Evolutionary conservation across 257 asterid species (phyloP).

Genomic region (Fraxinus anomala): DNA sequence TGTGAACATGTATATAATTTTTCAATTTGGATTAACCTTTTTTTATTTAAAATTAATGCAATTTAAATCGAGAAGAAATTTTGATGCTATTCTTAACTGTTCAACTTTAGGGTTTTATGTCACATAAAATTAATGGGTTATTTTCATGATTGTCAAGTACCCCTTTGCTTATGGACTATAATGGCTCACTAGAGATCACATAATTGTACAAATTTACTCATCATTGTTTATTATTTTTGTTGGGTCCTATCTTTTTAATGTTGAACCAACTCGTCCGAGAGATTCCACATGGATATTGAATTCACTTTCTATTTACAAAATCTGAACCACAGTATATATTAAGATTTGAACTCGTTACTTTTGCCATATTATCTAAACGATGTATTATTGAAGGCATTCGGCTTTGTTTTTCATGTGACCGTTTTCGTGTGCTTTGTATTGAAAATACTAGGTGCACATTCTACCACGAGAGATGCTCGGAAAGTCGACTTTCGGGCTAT

Average conservation of each 20-base stretch:
- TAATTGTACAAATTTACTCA: too few species aligned
- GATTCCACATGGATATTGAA: neutral
- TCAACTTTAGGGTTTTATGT: neutral
- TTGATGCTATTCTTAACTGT: neutral
- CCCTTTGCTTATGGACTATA: neutral
- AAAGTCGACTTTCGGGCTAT: constrained; percentile 70
- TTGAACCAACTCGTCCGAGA: neutral
- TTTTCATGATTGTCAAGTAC: neutral
- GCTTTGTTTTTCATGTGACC: too few species aligned
- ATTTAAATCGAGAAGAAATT: neutral
- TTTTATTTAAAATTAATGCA: too few species aligned
- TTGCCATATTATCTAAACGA: neutral
- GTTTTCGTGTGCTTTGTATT: constrained; percentile 1
- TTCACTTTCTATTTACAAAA: neutral
- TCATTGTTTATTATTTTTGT: neutral
- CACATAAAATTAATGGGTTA: neutral
- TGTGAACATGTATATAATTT: neutral
- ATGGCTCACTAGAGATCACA: too few species aligned
- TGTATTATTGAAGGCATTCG: neutral
- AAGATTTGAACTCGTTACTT: neutral
- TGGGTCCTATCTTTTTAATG: constrained; percentile 5
- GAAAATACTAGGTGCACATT: constrained; percentile 60
- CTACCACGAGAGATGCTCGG: constrained; percentile 83
- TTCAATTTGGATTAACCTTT: neutral
- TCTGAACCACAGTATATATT: too few species aligned